These are phyloP conservation scores for Dactylellina haptotyla DNA, from an alignment of 2,329 filamentous ascomycete genomes.

Conservation along the genomic window DNA sequence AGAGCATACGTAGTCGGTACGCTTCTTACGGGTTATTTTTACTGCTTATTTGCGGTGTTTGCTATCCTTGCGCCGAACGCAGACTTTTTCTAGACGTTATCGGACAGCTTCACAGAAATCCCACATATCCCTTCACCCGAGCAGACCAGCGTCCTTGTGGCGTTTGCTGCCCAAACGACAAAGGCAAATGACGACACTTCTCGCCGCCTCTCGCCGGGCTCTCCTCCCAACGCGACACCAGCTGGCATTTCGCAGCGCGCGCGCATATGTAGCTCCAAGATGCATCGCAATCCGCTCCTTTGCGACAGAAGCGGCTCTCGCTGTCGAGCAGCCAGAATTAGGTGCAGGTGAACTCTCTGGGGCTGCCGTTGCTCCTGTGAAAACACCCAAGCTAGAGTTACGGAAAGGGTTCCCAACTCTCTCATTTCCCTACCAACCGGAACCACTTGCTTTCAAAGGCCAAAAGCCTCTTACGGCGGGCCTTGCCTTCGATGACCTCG, in stretches of 20 bases:
- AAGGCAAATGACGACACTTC: constrained; percentile 49
- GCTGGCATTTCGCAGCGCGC: constrained; percentile 19
- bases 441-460: constrained; percentile 9
- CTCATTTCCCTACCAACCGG: constrained; percentile 31
- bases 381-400: too few relatives aligned
- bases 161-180: constrained; percentile 33
- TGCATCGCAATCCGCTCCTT: constrained; percentile 7
- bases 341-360: too few relatives aligned
- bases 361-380: too few relatives aligned
- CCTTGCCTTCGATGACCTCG: constrained; percentile 14
- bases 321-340: not conserved
- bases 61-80: not conserved
- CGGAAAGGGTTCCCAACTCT: too few relatives aligned
- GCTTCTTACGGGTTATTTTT: constrained; percentile 2
- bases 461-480: constrained; percentile 6
- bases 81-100: not conserved
- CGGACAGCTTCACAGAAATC: not conserved
- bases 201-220: constrained; percentile 27
- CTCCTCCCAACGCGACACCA: constrained; percentile 40
- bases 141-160: constrained; percentile 12
- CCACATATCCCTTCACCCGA: not conserved
- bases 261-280: constrained; percentile 4
- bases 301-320: constrained; percentile 4
- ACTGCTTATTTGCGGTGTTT: not conserved
- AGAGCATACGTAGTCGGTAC: not conserved